Percentiles rank a stretch among this genome's conserved stretches.
These are phyloP conservation scores for Kodamaea ohmeri DNA, from an alignment of 1,139 yeast species.

Conservation along the genomic window DNA sequence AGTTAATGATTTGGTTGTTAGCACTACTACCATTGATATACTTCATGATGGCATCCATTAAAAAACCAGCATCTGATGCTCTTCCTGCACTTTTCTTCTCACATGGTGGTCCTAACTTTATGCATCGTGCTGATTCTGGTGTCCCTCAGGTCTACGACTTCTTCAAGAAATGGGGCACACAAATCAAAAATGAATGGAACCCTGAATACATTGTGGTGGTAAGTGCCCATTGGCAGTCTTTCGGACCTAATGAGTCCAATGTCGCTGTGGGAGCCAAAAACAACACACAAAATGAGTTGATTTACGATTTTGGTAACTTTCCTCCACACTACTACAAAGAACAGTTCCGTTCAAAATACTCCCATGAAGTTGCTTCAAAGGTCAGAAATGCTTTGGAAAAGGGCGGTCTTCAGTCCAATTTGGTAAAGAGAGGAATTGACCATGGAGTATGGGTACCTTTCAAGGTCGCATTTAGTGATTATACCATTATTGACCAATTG, in stretches of 20 bases:
- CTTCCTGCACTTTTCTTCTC: slow-evolving; percentile 65
- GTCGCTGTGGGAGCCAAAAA: slow-evolving; percentile 41
- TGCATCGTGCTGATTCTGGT: slow-evolving; percentile 42
- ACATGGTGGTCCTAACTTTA: slow-evolving; percentile 79
- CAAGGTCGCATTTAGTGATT: slow-evolving; percentile 62
- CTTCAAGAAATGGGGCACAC: slow-evolving; percentile 47
- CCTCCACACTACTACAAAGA: slow-evolving; percentile 62
- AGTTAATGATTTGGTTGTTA: slow-evolving; percentile 2
- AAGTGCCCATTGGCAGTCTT: slow-evolving; percentile 77
- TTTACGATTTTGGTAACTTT: slow-evolving; percentile 75
- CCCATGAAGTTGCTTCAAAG: slow-evolving; percentile 40
- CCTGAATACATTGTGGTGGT: slow-evolving; percentile 67
- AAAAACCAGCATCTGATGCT: slow-evolving; percentile 16
- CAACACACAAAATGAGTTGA: slow-evolving; percentile 36
- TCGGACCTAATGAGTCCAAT: slow-evolving; percentile 41
- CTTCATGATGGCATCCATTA: not conserved
- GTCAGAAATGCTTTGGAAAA: slow-evolving; percentile 40
- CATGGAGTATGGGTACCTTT: slow-evolving; percentile 85
- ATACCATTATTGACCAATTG: slow-evolving; percentile 23
- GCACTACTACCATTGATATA: not conserved
- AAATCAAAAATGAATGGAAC: slow-evolving; percentile 45
- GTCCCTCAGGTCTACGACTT: slow-evolving; percentile 56
- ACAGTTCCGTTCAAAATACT: slow-evolving; percentile 52
- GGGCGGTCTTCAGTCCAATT: slow-evolving; percentile 43
- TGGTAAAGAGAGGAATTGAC: slow-evolving; percentile 62